phyloP scores from a whole-genome alignment of 2,329 filamentous ascomycete genomes.

The Fusarium napiforme region DNA sequence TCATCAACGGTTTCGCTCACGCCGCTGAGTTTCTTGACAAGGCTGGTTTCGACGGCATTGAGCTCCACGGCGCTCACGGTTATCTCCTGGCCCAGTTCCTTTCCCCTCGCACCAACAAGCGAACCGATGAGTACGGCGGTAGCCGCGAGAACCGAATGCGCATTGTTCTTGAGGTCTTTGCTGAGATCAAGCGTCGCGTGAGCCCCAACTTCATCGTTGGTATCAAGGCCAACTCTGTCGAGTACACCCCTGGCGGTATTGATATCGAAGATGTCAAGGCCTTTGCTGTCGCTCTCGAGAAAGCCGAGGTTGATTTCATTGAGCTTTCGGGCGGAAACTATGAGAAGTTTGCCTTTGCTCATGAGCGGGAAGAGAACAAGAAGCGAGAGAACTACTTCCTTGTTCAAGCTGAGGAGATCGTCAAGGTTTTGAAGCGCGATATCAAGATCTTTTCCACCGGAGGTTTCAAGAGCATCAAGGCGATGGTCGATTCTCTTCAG shows the following conservation, averaged over 20 bases:
- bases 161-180: slow-evolving; percentile 55
- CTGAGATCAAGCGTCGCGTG: slow-evolving; percentile 59
- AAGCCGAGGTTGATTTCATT: slow-evolving; percentile 63
- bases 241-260: slow-evolving; percentile 64
- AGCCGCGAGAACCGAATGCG: slow-evolving; percentile 56
- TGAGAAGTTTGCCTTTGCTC: slow-evolving; percentile 61
- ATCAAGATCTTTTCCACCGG: slow-evolving; percentile 29
- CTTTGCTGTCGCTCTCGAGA: slow-evolving; percentile 58
- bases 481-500: slow-evolving; percentile 24
- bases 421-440: slow-evolving; percentile 37
- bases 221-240: slow-evolving; percentile 66
- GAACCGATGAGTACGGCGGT: slow-evolving; percentile 62
- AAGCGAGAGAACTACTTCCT: slow-evolving; percentile 68
- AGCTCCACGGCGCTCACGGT: slow-evolving; percentile 42
- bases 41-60: slow-evolving; percentile 32
- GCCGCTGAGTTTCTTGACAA: slow-evolving; percentile 54
- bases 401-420: slow-evolving; percentile 64
- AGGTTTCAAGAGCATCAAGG: slow-evolving; percentile 21
- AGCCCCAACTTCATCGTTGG: slow-evolving; percentile 54
- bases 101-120: slow-evolving; percentile 55
- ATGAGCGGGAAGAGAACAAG: slow-evolving; percentile 63
- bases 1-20: slow-evolving; percentile 47
- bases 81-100: slow-evolving; percentile 64
- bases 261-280: slow-evolving; percentile 60
- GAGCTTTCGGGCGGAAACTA: slow-evolving; percentile 70